Conservation (phyloP, 2,329 filamentous ascomycete species). For the Nigrospora sphaerica region DNA sequence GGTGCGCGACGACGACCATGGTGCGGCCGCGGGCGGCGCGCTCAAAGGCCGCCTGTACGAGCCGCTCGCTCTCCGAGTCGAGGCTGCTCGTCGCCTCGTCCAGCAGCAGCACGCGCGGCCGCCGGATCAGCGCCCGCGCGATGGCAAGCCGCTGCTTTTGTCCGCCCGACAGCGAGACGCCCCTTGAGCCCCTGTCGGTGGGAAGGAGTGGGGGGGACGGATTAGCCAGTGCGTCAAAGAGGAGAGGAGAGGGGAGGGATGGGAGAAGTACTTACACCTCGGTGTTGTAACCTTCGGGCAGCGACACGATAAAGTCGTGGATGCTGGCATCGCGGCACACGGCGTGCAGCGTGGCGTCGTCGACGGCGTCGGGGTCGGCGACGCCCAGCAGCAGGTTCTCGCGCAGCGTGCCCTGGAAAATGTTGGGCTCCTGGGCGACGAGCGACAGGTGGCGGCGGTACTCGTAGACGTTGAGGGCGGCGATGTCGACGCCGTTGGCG, state of each 20-base stretch:
- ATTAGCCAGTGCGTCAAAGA: constrained; percentile 43
- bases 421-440: constrained; percentile 67
- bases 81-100: constrained; percentile 69
- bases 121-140: constrained; percentile 59
- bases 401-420: constrained; percentile 55
- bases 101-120: constrained; percentile 59
- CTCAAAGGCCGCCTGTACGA: constrained; percentile 64
- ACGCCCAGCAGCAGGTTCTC: constrained; percentile 67
- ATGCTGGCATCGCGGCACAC: constrained; percentile 58
- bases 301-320: constrained; percentile 67
- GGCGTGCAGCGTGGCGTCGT: constrained; percentile 43
- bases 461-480: constrained; percentile 47
- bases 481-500: constrained; percentile 55
- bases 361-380: constrained; percentile 38
- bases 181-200: constrained; percentile 60
- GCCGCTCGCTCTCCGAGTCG: constrained; percentile 49
- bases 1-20: constrained; percentile 71
- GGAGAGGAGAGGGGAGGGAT: no score
- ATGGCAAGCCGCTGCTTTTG: constrained; percentile 67
- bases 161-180: constrained; percentile 61
- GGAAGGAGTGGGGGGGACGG: constrained; percentile 61
- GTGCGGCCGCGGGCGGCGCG: constrained; percentile 51
- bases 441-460: constrained; percentile 62
- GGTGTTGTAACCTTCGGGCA: constrained; percentile 88
- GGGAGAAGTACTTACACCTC: constrained; percentile 45